A percentile compares a stretch with the other conserved stretches of the same genome.
Evolutionary conservation across 179 eudicot genomes (phyloP).

Genomic region (Nepenthes alata): DNA sequence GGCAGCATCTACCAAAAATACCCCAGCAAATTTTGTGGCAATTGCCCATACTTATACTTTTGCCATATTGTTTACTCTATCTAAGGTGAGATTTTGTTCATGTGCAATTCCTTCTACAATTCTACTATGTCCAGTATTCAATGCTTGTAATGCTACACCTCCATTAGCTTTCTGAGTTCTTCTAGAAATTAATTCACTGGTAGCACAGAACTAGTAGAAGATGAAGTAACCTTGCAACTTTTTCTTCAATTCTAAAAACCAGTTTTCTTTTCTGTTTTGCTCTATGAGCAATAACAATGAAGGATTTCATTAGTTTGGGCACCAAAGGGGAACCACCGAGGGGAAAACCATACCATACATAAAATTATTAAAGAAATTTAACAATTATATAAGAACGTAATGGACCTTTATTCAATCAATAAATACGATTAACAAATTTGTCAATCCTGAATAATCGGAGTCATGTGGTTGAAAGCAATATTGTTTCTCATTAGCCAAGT

Average conservation of each 20-base stretch:
- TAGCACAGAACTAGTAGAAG: neutral
- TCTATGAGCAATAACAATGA: too few species aligned
- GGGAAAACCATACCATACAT: too few species aligned
- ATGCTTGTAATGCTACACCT: neutral
- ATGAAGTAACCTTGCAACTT: neutral
- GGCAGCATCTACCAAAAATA: conserved; percentile 49
- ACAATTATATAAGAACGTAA: too few species aligned
- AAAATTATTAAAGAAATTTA: too few species aligned
- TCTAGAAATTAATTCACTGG: neutral
- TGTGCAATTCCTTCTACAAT: neutral
- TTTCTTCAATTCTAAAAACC: neutral
- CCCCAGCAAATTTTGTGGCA: conserved; percentile 67
- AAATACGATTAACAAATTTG: too few species aligned
- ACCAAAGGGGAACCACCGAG: too few species aligned
- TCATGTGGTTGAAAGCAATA: too few species aligned
- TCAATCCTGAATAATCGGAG: too few species aligned
- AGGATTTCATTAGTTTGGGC: too few species aligned
- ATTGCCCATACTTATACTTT: conserved; percentile 68
- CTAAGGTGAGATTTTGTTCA: conserved; percentile 37
- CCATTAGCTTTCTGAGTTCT: neutral
- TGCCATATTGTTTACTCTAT: conserved; percentile 48
- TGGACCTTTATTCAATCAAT: too few species aligned
- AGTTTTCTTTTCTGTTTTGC: too few species aligned
- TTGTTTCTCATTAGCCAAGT: too few species aligned
- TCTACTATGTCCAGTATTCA: neutral